Evolutionary conservation across 176 grass and related monocot species (phyloP).

Genomic region (Triticum monococcum): DNA sequence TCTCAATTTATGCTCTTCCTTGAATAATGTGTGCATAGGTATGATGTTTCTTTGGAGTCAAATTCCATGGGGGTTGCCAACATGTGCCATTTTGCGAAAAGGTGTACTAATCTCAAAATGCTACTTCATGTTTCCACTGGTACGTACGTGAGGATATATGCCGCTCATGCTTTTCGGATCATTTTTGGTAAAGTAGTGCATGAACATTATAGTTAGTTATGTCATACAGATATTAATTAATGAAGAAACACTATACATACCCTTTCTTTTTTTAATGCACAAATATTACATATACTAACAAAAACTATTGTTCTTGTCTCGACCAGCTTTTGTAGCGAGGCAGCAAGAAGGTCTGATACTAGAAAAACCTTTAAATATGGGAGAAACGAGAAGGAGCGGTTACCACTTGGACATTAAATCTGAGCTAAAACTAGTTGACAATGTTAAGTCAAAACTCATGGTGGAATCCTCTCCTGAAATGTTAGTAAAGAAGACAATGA

Average conservation of each 20-base stretch:
- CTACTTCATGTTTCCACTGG: slow-evolving; percentile 66
- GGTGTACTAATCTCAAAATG: slow-evolving; percentile 48
- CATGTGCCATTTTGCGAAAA: slow-evolving; percentile 36
- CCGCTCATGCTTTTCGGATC: too few species aligned
- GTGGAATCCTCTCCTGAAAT: neutral
- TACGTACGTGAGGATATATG: neutral
- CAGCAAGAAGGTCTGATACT: slow-evolving; percentile 45
- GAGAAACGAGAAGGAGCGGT: slow-evolving; percentile 14
- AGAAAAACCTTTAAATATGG: slow-evolving; percentile 45
- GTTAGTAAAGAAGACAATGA: neutral
- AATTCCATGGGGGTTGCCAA: slow-evolving; percentile 43
- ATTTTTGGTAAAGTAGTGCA: too few species aligned
- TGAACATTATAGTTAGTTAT: too few species aligned
- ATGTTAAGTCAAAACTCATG: slow-evolving; percentile 30
- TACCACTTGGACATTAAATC: slow-evolving; percentile 43
- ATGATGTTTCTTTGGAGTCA: slow-evolving; percentile 44
- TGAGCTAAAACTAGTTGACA: slow-evolving; percentile 44
- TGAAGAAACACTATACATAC: too few species aligned
- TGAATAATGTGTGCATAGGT: slow-evolving; percentile 17
- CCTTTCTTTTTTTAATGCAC: too few species aligned
- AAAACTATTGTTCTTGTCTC: neutral
- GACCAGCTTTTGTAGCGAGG: slow-evolving; percentile 41
- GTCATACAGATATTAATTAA: too few species aligned
- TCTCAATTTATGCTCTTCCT: too few species aligned
- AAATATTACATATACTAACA: too few species aligned